Evolutionary conservation across 768 basidiomycete genomes (phyloP).

Genomic region (Lentinula edodes): DNA sequence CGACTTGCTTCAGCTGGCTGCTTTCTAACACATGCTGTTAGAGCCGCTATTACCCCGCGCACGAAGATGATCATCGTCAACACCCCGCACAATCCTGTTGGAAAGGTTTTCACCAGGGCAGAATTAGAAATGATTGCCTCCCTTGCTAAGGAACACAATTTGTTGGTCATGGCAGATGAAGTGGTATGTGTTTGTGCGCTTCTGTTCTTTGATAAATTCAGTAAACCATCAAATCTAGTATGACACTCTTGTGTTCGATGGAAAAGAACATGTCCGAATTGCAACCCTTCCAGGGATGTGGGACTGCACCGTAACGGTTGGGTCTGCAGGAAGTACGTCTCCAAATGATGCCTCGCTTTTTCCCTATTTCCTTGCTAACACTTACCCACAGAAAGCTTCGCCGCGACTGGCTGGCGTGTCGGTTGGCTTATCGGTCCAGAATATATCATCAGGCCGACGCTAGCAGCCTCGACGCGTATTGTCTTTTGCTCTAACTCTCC

Average conservation of each 20-base stretch:
- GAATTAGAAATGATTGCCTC: constrained; percentile 85
- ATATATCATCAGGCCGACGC: constrained; percentile 77
- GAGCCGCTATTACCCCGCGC: constrained; percentile 78
- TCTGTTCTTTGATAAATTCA: not conserved
- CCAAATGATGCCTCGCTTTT: not conserved
- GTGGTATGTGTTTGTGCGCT: constrained; percentile 55
- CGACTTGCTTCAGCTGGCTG: constrained; percentile 2
- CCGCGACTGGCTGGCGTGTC: constrained; percentile 95
- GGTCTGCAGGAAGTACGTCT: constrained; percentile 86
- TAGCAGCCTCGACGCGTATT: constrained; percentile 89
- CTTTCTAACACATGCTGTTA: not conserved
- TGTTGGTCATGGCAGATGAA: constrained; percentile 93
- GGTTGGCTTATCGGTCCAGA: constrained; percentile 92
- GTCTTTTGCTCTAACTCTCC: constrained; percentile 96
- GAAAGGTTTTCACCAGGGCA: constrained; percentile 84
- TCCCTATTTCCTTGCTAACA: not conserved
- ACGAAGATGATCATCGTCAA: constrained; percentile 95
- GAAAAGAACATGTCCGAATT: constrained; percentile 85
- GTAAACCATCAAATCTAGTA: constrained; percentile 48
- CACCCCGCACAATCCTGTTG: constrained; percentile 96
- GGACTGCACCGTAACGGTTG: constrained; percentile 95
- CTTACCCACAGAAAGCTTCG: constrained; percentile 72
- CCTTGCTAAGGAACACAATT: constrained; percentile 86
- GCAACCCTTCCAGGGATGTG: constrained; percentile 95
- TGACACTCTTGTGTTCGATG: constrained; percentile 87